A percentile compares a stretch with the other conserved stretches of the same genome.
Conservation (phyloP, 257 asterid species). For the Penstemon eatonii region DNA sequence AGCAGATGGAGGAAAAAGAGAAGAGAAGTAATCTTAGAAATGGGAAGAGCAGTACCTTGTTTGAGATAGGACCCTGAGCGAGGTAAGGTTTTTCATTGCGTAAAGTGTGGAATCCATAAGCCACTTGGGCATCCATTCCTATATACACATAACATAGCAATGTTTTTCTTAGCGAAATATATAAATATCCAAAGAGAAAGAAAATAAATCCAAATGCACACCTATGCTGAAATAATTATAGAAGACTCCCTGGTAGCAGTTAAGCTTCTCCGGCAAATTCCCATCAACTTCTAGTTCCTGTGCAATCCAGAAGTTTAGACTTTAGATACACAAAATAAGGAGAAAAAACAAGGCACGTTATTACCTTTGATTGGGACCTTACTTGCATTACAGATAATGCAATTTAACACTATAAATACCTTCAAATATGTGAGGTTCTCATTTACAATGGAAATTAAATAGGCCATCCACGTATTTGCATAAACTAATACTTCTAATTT, state of each 20-base stretch:
- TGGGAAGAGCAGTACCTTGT: conserved; percentile 56
- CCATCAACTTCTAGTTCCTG: conserved; percentile 74
- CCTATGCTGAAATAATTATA: conserved; percentile 99
- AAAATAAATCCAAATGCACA: conserved; percentile 29
- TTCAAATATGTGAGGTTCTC: not conserved
- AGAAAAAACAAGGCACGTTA: not conserved
- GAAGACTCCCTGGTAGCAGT: conserved; percentile 83
- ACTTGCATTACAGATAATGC: not conserved
- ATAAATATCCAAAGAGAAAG: conserved; percentile 15
- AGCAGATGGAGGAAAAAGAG: not conserved
- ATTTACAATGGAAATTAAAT: not conserved
- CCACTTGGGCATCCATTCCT: conserved; percentile 99
- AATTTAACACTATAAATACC: not conserved
- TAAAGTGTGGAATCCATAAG: conserved; percentile 90
- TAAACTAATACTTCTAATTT: too few species aligned
- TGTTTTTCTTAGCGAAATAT: conserved; percentile 3
- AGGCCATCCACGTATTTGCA: not conserved
- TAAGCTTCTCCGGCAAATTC: conserved; percentile 60
- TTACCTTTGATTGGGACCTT: not conserved
- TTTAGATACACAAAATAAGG: conserved; percentile 4
- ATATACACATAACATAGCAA: conserved; percentile 22
- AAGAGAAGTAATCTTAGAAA: conserved; percentile 11
- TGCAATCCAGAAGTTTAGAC: conserved; percentile 23
- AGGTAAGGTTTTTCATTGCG: conserved; percentile 92
- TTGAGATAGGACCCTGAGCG: conserved; percentile 91